Conservation (phyloP, 192 early-diverging fungal species). For the Podila epigama region DNA sequence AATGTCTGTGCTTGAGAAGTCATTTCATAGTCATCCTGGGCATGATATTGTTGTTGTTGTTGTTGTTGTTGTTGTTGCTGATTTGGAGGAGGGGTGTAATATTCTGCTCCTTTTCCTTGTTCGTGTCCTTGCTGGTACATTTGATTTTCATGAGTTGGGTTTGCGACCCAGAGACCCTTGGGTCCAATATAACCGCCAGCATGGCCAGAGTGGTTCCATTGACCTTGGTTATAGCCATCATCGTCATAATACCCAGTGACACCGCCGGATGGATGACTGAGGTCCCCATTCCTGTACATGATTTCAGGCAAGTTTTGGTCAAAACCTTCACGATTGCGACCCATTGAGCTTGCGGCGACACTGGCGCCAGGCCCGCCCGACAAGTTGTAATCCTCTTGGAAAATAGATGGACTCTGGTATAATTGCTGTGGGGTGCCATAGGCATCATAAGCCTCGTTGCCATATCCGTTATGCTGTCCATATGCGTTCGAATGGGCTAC, state of each 20-base stretch:
- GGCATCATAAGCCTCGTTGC: slow-evolving; percentile 13
- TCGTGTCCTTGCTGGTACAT: slow-evolving; percentile 16
- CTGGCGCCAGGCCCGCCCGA: too few relatives aligned
- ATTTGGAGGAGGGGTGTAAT: neutral
- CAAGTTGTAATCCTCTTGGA: slow-evolving; percentile 40
- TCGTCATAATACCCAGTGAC: slow-evolving; percentile 38
- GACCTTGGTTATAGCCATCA: slow-evolving; percentile 13
- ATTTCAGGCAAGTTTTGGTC: slow-evolving; percentile 45
- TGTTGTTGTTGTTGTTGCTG: slow-evolving; percentile 21
- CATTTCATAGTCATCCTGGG: slow-evolving; percentile 9
- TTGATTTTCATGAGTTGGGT: slow-evolving; percentile 21
- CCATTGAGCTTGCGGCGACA: neutral
- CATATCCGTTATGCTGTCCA: slow-evolving; percentile 15
- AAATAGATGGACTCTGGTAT: slow-evolving; percentile 41
- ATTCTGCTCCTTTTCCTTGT: neutral
- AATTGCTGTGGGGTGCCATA: slow-evolving; percentile 23
- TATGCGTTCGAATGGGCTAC: neutral
- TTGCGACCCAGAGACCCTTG: slow-evolving; percentile 42
- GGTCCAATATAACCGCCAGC: slow-evolving; percentile 25
- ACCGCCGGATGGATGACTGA: slow-evolving; percentile 19
- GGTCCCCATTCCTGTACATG: slow-evolving; percentile 40
- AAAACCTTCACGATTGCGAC: slow-evolving; percentile 6
- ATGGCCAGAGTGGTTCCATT: slow-evolving; percentile 23
- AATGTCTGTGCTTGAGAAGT: neutral
- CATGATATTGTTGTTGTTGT: slow-evolving; percentile 2